Evolutionary conservation across 257 asterid genomes (phyloP), one percentile per base, ranked within the genome.

Genomic region (Gentiana straminea): DNA sequence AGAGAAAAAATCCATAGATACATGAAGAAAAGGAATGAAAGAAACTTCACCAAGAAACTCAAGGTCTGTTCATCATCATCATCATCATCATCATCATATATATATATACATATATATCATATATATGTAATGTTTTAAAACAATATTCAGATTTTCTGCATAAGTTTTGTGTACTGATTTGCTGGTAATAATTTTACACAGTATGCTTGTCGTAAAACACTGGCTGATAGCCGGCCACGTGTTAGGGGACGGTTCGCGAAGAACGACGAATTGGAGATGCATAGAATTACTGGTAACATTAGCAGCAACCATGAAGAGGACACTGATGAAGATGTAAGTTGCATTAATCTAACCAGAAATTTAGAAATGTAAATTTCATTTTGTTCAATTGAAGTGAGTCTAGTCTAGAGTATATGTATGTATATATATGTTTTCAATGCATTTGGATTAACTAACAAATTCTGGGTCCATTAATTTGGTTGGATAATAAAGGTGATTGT

Each of bases 161-260:
- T 24, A 24, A 24, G 24, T 24, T 24, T 24, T 24, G 24, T 24
- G 24, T 24, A 24, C 1, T 13, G 62, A 7, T 4, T 15, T 33
- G 34, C 15, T n/a, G 9, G 9, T 46, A 24, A 24, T 24, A 53
- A 51, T 48, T 32, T 3, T 71, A 76, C 24, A 24, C 81, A 88
- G 97, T 88, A 88, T 68, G 95, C 95, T 4, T 88, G 97, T 65
- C 86, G 97, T 44, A 88, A 88, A 76, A 88, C 95, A 43, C 80
- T 88, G 8, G 97, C 97, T 49, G 97, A 88, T 64, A 85, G 95
- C 61, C 72, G 97, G 72, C 97, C 97, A 7, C 76, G 97, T 6
- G 97, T 88, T 8, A 73, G 95, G 72, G 97, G 97, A 56, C 76
- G 97, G 73, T 88, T 88, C 48, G 91, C 97, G 0, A 88, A 86